Conservation (phyloP, 768 basidiomycete genomes). For the Baorangia bicolor region DNA sequence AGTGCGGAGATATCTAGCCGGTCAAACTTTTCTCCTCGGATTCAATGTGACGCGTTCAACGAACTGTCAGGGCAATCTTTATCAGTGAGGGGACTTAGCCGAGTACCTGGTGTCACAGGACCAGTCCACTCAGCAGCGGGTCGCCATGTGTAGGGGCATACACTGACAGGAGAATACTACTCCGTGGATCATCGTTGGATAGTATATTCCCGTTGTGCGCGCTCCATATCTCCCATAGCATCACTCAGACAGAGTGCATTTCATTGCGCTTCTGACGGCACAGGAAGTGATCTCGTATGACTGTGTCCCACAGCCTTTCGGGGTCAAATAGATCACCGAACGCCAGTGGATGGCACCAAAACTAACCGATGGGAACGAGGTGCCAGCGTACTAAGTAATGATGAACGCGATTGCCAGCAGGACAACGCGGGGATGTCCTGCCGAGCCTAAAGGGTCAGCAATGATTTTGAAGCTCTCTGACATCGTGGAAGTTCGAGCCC, state of each 20-base stretch:
- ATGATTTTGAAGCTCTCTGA: neutral
- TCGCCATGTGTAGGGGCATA: neutral
- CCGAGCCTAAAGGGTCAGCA: neutral
- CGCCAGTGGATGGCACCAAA: neutral
- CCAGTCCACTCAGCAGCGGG: neutral
- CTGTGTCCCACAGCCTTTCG: neutral
- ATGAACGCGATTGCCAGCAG: neutral
- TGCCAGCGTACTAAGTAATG: neutral
- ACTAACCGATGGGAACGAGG: slow-evolving; percentile 14
- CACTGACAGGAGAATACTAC: too few relatives aligned
- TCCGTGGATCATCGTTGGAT: too few relatives aligned
- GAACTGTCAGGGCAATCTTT: neutral
- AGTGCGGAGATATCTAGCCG: neutral
- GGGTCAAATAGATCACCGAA: neutral
- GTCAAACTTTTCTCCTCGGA: neutral
- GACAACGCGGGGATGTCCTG: neutral
- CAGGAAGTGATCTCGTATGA: neutral
- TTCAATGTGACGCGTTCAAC: neutral
- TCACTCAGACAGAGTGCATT: neutral
- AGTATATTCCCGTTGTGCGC: too few relatives aligned
- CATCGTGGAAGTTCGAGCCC: neutral
- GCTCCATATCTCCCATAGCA: too few relatives aligned
- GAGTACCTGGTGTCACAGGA: too few relatives aligned
- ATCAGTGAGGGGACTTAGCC: neutral
- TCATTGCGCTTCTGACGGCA: neutral